A percentile compares a stretch with the other conserved stretches of the same genome.
phyloP scores from a whole-genome alignment of 345 rosid species.

The Rhizophora apiculata region DNA sequence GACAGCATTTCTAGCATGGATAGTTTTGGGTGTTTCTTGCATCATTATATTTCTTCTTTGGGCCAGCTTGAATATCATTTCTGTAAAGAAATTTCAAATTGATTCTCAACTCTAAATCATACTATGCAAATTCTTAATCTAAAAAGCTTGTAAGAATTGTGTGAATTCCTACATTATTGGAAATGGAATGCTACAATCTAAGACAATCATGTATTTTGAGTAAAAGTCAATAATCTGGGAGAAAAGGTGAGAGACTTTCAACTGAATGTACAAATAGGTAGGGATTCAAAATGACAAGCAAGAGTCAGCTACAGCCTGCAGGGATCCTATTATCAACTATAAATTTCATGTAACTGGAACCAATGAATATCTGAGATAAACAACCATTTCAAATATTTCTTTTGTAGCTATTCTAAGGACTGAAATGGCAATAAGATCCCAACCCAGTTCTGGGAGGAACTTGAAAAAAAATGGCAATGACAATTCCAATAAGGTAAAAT shows the following conservation, averaged over 20 bases:
- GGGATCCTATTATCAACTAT: neutral
- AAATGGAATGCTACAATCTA: neutral
- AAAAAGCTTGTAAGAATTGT: no score
- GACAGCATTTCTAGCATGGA: no score
- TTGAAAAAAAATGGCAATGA: no score
- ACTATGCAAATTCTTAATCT: neutral
- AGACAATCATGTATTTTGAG: neutral
- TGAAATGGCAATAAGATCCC: slow-evolving; percentile 13
- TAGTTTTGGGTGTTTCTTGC: no score
- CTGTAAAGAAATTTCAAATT: slow-evolving; percentile 36
- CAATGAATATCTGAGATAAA: neutral
- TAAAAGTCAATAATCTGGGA: slow-evolving; percentile 1
- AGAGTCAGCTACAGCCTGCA: neutral
- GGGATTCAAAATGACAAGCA: neutral
- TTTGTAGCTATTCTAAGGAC: slow-evolving; percentile 1
- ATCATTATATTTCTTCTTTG: no score
- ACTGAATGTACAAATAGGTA: neutral
- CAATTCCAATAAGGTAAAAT: no score
- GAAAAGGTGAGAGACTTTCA: slow-evolving; percentile 5
- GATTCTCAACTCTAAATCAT: slow-evolving; percentile 16
- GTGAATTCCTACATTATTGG: no score
- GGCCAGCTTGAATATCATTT: neutral
- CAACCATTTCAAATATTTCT: no score
- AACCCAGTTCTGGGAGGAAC: neutral
- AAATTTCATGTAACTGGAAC: neutral